phyloP scores from a whole-genome alignment of 2,329 filamentous ascomycete species.

The Colletotrichum musae region DNA sequence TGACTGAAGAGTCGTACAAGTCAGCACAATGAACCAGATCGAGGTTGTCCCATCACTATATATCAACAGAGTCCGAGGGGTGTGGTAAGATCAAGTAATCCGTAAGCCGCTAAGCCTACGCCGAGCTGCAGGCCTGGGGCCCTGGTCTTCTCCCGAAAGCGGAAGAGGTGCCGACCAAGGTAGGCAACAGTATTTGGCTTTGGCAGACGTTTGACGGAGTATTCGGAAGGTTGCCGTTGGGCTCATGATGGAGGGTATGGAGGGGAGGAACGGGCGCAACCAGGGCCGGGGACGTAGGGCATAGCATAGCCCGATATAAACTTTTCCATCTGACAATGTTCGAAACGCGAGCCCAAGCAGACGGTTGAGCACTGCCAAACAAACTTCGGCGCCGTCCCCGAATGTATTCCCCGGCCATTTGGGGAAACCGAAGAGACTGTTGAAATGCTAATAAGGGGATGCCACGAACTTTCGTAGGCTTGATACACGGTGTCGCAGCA shows the following conservation, averaged over 20 bases:
- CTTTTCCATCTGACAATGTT: constrained; percentile 40
- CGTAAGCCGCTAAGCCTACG: constrained; percentile 37
- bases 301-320: constrained; percentile 34
- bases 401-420: constrained; percentile 23
- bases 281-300: constrained; percentile 30
- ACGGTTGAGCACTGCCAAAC: constrained; percentile 32
- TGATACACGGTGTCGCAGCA: neutral
- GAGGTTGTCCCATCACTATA: constrained; percentile 13
- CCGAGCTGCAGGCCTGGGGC: constrained; percentile 26
- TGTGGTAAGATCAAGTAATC: constrained; percentile 36
- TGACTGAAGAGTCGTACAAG: constrained; percentile 59
- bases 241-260: constrained; percentile 27
- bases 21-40: constrained; percentile 43
- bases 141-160: constrained; percentile 21
- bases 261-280: constrained; percentile 36
- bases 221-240: constrained; percentile 36
- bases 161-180: constrained; percentile 29
- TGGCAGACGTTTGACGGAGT: constrained; percentile 38
- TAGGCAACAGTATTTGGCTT: constrained; percentile 34
- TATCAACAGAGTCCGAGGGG: constrained; percentile 25
- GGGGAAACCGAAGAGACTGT: constrained; percentile 23
- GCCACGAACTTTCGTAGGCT: constrained; percentile 35
- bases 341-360: constrained; percentile 39
- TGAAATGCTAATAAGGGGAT: constrained; percentile 20
- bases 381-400: constrained; percentile 36